Conservation (phyloP, 768 basidiomycete genomes). For the Lyophyllum semitale region DNA sequence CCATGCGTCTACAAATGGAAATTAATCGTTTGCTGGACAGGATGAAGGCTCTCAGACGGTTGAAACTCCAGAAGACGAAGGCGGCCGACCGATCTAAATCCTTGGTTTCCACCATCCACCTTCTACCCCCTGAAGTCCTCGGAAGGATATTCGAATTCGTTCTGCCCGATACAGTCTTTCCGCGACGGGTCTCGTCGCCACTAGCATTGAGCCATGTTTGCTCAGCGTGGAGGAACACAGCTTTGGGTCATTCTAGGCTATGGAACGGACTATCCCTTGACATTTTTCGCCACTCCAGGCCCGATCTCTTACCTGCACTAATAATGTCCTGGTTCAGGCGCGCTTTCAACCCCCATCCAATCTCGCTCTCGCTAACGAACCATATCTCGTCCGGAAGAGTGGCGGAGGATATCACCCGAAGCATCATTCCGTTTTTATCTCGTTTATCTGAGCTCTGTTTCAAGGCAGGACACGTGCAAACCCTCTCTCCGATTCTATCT, state of each 20-base stretch:
- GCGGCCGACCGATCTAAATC: no score
- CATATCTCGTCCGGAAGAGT: neutral
- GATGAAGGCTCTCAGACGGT: no score
- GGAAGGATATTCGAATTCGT: neutral
- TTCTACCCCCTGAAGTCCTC: neutral
- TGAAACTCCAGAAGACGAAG: neutral
- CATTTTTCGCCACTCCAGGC: neutral
- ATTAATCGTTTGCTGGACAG: neutral
- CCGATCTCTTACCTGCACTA: neutral
- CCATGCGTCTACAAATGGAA: neutral
- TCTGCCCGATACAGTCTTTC: neutral
- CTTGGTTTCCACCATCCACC: no score
- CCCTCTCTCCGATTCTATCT: neutral
- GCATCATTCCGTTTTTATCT: neutral
- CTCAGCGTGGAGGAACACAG: neutral
- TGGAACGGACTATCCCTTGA: neutral
- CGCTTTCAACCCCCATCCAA: neutral
- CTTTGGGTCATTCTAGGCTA: neutral
- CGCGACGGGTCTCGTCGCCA: neutral
- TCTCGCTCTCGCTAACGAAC: neutral
- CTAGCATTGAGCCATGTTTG: neutral
- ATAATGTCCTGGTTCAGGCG: neutral
- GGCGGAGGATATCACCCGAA: neutral
- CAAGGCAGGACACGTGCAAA: neutral
- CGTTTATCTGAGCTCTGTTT: neutral